Conservation (phyloP, 495 filamentous ascomycete genomes). For the Hypoxylon lienhwacheense region DNA sequence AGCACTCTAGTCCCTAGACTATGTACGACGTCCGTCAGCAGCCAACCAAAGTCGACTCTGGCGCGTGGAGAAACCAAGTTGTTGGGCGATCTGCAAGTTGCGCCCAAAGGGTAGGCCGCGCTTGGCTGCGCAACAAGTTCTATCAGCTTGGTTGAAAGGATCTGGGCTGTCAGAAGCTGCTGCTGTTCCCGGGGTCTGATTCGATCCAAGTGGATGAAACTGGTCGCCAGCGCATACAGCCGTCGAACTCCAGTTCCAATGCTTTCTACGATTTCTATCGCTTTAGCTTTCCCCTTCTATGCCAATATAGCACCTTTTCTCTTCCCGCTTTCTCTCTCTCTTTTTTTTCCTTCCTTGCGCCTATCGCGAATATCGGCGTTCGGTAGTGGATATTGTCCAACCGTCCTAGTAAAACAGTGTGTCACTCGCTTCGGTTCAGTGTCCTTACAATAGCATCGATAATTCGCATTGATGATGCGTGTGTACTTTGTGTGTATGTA, state of each 20-base stretch:
- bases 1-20: no score
- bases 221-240: conserved; percentile 41
- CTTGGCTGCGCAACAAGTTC: conserved; percentile 35
- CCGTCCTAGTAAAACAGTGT: conserved; percentile 29
- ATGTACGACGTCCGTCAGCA: conserved; percentile 16
- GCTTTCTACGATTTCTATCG: conserved; percentile 13
- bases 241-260: conserved; percentile 32
- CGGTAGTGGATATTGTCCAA: conserved; percentile 28
- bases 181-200: conserved; percentile 38
- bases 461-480: neutral
- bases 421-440: conserved; percentile 27
- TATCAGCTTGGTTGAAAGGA: conserved; percentile 39
- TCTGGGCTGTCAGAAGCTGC: conserved; percentile 36
- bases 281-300: conserved; percentile 15
- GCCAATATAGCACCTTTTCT: conserved; percentile 23
- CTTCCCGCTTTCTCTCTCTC: conserved; percentile 7
- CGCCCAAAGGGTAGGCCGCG: conserved; percentile 36
- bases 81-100: conserved; percentile 40
- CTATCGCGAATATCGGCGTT: conserved; percentile 26
- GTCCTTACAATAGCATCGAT: neutral
- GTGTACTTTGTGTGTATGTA: neutral
- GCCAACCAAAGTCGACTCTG: conserved; percentile 31
- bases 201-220: conserved; percentile 42
- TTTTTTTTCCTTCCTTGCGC: conserved; percentile 14
- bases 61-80: conserved; percentile 41